phyloP scores from a whole-genome alignment of 2,329 filamentous ascomycete species.

The Gaeumannomyces tritici region DNA sequence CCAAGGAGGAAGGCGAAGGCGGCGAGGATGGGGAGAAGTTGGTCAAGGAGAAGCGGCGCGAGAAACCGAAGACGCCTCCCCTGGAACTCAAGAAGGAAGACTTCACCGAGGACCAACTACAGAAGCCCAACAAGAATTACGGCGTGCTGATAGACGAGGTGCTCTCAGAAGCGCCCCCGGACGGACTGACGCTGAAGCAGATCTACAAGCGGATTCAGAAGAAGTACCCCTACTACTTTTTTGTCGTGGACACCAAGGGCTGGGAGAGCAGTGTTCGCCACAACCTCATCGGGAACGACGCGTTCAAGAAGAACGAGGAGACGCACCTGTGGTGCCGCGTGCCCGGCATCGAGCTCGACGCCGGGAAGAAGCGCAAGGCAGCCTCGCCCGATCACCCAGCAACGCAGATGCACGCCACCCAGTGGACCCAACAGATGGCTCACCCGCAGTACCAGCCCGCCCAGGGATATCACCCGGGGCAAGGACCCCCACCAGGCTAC shows the following conservation, averaged over 20 bases:
- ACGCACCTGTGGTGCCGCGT: constrained; percentile 49
- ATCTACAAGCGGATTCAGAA: constrained; percentile 53
- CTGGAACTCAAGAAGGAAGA: constrained; percentile 44
- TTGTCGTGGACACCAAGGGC: constrained; percentile 51
- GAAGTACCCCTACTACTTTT: constrained; percentile 50
- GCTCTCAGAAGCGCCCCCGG: constrained; percentile 40
- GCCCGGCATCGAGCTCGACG: constrained; percentile 47
- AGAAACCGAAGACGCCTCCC: constrained; percentile 54
- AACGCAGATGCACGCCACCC: constrained; percentile 20
- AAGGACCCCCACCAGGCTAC: constrained; percentile 10
- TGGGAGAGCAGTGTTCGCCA: constrained; percentile 58
- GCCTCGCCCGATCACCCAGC: constrained; percentile 39
- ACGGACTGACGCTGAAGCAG: constrained; percentile 49
- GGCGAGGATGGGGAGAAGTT: constrained; percentile 44
- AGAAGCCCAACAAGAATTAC: constrained; percentile 55
- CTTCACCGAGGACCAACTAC: constrained; percentile 47
- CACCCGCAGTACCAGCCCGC: constrained; percentile 11
- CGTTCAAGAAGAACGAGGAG: constrained; percentile 48
- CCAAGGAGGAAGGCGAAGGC: constrained; percentile 30
- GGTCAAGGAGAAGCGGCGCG: constrained; percentile 49
- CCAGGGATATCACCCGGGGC: constrained; percentile 10
- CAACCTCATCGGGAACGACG: constrained; percentile 52
- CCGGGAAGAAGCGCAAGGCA: constrained; percentile 48
- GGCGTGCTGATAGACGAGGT: constrained; percentile 52
- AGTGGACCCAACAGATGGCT: constrained; percentile 9